A percentile compares a stretch with the other conserved stretches of the same genome.
Conservation (phyloP, 768 basidiomycete genomes). For the Russula virescens region DNA sequence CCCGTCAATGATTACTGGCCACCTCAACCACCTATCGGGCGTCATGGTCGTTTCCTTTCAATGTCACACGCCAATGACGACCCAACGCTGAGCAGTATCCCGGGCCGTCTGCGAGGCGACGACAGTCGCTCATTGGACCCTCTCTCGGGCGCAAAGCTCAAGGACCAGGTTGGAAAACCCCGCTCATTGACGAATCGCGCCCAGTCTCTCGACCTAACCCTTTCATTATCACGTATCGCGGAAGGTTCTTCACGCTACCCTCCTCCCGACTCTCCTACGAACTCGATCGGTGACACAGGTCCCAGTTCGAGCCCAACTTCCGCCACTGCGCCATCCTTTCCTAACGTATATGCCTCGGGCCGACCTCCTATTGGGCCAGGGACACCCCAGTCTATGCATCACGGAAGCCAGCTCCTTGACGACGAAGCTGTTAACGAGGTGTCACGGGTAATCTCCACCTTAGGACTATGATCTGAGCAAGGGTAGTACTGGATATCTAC, state of each 20-base stretch:
- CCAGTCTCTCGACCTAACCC: conserved; percentile 83
- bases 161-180: conserved; percentile 69
- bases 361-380: conserved; percentile 33
- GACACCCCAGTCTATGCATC: conserved; percentile 27
- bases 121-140: conserved; percentile 86
- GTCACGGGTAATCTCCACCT: conserved; percentile 66
- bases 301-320: conserved; percentile 78
- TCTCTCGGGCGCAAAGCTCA: conserved; percentile 75
- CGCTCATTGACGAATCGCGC: conserved; percentile 82
- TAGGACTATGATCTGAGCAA: conserved; percentile 29
- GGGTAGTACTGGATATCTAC: conserved; percentile 14
- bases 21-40: conserved; percentile 67
- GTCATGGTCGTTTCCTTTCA: conserved; percentile 30
- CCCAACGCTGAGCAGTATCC: conserved; percentile 49
- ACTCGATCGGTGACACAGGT: conserved; percentile 66
- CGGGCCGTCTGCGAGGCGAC: conserved; percentile 58
- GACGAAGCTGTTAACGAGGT: conserved; percentile 64
- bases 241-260: conserved; percentile 57
- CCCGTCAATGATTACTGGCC: conserved; percentile 69
- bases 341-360: conserved; percentile 67
- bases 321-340: conserved; percentile 73
- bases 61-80: conserved; percentile 25
- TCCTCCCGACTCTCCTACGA: conserved; percentile 76
- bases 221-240: conserved; percentile 75
- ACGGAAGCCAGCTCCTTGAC: conserved; percentile 36